Evolutionary conservation across 1,284 basidiomycete genomes (phyloP).

Genomic region (Heimioporus retisporus): DNA sequence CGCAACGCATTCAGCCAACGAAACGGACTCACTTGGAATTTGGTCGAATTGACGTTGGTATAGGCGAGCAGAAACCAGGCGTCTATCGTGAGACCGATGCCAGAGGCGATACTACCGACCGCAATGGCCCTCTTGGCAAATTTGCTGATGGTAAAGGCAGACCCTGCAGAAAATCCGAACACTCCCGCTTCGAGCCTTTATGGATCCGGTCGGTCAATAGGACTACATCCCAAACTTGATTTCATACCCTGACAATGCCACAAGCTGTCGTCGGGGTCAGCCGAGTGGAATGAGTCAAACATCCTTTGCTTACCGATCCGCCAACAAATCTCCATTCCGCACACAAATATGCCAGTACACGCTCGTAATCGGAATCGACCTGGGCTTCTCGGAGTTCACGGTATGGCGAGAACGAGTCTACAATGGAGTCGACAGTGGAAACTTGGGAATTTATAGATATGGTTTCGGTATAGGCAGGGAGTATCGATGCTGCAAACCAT

Average conservation of each 20-base stretch:
- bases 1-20: too few relatives aligned
- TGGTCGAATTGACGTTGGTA: conserved; percentile 56
- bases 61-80: conserved; percentile 74
- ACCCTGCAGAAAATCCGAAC: conserved; percentile 66
- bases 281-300: background rate
- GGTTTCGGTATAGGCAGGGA: conserved; percentile 54
- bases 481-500: conserved; percentile 40
- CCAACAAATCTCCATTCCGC: conserved; percentile 65
- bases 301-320: conserved; percentile 43
- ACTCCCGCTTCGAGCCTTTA: conserved; percentile 62
- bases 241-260: conserved; percentile 62
- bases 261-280: conserved; percentile 47
- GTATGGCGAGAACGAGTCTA: conserved; percentile 66
- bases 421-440: conserved; percentile 50
- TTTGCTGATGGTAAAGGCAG: conserved; percentile 58
- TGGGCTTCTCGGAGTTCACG: conserved; percentile 57
- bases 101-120: conserved; percentile 65
- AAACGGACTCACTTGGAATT: conserved; percentile 58
- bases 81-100: conserved; percentile 67
- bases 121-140: conserved; percentile 62
- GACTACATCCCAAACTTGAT: background rate
- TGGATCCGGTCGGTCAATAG: conserved; percentile 8
- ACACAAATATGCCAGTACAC: conserved; percentile 46
- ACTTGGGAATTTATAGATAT: conserved; percentile 41
- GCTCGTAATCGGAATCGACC: conserved; percentile 60